phyloP scores from a whole-genome alignment of 495 filamentous ascomycete genomes.

The Penicillium angulare region DNA sequence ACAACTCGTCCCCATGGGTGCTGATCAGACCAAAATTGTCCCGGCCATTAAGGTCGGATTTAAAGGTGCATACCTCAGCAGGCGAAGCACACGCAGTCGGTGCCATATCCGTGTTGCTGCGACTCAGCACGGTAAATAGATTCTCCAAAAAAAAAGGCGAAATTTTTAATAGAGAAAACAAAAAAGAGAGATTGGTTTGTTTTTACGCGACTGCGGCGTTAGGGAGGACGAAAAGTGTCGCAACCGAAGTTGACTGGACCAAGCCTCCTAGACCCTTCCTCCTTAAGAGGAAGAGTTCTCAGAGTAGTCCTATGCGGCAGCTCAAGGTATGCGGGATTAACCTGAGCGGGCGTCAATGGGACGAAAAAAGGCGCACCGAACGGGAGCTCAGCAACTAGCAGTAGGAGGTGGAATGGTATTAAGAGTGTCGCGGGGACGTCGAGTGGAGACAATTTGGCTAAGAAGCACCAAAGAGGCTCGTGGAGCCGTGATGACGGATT shows the following conservation, averaged over 20 bases:
- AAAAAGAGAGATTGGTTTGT: conserved; percentile 14
- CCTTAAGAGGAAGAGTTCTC: conserved; percentile 90
- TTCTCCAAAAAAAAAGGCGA: conserved; percentile 4
- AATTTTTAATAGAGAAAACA: conserved; percentile 6
- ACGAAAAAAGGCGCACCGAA: conserved; percentile 51
- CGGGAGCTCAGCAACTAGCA: conserved; percentile 58
- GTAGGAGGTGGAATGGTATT: conserved; percentile 72
- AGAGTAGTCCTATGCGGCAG: conserved; percentile 98
- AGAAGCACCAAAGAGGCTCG: conserved; percentile 61
- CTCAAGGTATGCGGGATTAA: conserved; percentile 63
- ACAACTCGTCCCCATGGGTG: conserved; percentile 42
- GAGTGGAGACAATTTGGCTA: conserved; percentile 75
- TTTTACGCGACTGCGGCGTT: conserved; percentile 53
- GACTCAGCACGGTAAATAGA: conserved; percentile 34
- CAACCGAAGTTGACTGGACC: conserved; percentile 71
- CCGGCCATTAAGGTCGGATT: conserved; percentile 32
- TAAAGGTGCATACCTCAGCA: conserved; percentile 49
- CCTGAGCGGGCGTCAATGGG: conserved; percentile 52
- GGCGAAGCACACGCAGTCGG: conserved; percentile 59
- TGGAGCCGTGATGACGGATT: conserved; percentile 66
- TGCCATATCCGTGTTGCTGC: conserved; percentile 63
- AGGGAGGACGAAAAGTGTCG: conserved; percentile 88
- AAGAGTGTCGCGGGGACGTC: conserved; percentile 60
- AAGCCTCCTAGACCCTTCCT: conserved; percentile 38
- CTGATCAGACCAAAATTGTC: conserved; percentile 26